Evolutionary conservation across 805 yeast genomes (phyloP).

Genomic region (Wickerhamiella occidentalis): DNA sequence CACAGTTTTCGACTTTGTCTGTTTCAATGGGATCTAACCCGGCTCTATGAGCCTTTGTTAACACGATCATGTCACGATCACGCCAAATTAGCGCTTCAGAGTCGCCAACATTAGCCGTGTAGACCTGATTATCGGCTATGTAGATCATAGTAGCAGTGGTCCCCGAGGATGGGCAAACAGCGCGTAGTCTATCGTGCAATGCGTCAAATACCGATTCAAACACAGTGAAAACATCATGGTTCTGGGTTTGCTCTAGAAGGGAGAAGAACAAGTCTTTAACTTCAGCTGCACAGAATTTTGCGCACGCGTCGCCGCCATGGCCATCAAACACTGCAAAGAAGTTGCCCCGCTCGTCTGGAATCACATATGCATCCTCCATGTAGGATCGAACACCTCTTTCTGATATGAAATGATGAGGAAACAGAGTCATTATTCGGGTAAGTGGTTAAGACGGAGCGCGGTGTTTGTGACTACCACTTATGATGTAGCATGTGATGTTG

Average conservation of each 20-base stretch:
- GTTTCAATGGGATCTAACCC: background rate
- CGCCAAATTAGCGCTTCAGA: background rate
- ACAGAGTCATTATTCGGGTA: background rate
- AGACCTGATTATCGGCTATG: background rate
- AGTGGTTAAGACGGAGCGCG: background rate
- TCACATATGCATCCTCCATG: background rate
- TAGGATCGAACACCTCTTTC: background rate
- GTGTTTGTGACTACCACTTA: no score
- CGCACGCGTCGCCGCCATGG: constrained; percentile 2
- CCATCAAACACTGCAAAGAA: constrained; percentile 5
- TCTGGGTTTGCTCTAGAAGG: background rate
- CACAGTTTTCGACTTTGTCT: background rate
- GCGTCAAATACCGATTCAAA: background rate
- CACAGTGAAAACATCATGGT: background rate
- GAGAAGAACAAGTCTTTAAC: background rate
- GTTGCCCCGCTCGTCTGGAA: background rate
- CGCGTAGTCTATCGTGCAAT: background rate
- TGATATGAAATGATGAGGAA: background rate
- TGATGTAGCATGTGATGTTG: no score
- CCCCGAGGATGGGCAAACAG: background rate
- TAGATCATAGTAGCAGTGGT: constrained; percentile 4
- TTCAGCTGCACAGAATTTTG: background rate
- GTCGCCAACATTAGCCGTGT: constrained; percentile 5
- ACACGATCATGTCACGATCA: background rate
- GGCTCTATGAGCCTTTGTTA: background rate